These are phyloP conservation scores for Hymenoscyphus repandus DNA, from an alignment of 2,329 filamentous ascomycete species.

Conservation along the genomic window DNA sequence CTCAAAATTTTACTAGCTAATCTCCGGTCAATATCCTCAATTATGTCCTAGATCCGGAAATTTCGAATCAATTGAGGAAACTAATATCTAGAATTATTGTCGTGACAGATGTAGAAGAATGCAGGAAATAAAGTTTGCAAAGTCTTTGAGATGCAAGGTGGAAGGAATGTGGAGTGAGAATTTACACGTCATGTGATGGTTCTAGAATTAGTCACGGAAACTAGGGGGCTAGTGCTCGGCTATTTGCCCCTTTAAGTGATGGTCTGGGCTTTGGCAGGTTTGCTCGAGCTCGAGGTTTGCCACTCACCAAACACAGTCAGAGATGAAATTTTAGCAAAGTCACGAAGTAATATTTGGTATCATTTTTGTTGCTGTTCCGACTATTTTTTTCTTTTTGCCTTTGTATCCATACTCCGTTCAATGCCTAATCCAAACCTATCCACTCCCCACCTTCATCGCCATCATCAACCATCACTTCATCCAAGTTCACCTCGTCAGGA, in stretches of 20 bases:
- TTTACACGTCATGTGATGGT: not conserved
- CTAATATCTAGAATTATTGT: not conserved
- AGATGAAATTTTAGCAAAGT: not conserved
- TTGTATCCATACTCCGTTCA: not conserved
- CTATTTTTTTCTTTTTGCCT: not conserved
- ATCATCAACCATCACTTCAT: slow-evolving; percentile 26
- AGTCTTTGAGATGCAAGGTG: not conserved
- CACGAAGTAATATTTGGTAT: not conserved
- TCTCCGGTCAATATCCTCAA: not conserved
- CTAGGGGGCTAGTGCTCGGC: not conserved
- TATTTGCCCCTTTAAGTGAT: not conserved
- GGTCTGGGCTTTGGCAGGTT: not conserved
- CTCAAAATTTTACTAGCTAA: too few species aligned
- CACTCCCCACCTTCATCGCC: slow-evolving; percentile 44
- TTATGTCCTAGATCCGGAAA: not conserved
- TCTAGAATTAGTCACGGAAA: not conserved
- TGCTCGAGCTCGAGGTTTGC: too few species aligned
- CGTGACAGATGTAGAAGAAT: not conserved
- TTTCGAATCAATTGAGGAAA: not conserved
- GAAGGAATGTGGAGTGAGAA: not conserved
- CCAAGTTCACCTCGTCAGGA: slow-evolving; percentile 31
- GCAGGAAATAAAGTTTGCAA: not conserved
- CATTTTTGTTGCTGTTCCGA: not conserved
- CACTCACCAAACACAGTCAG: too few species aligned
- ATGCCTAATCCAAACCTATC: slow-evolving; percentile 45